Evolutionary conservation across 306 rosid genomes (phyloP).

Genomic region (Castanea mollissima): DNA sequence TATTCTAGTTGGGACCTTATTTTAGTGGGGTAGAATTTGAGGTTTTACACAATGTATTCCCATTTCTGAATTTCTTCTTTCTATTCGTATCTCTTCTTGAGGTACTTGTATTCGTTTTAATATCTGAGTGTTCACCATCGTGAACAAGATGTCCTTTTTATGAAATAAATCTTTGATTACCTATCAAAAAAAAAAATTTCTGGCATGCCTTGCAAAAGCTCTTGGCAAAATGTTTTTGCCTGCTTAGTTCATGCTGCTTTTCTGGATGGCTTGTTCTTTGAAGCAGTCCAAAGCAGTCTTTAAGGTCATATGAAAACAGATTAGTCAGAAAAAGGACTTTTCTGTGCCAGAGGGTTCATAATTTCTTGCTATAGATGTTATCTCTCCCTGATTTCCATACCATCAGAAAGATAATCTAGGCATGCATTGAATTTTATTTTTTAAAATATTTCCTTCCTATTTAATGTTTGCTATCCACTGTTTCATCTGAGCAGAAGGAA

Average conservation of each 20-base stretch:
- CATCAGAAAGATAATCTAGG: conserved; percentile 1
- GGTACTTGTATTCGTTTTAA: no score
- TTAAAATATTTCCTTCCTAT: background rate
- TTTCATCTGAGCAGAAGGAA: conserved; percentile 54
- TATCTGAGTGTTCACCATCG: no score
- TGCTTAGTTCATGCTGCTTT: background rate
- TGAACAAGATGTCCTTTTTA: no score
- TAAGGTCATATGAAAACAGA: conserved; percentile 8
- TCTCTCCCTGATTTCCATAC: conserved; percentile 14
- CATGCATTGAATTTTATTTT: background rate
- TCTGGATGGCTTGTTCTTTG: conserved; percentile 18
- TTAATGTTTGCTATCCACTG: conserved; percentile 12
- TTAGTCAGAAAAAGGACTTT: background rate
- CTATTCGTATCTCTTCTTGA: no score
- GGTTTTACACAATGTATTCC: no score
- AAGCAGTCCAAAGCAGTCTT: conserved; percentile 15
- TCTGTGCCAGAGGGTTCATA: conserved; percentile 1
- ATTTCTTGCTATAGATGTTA: conserved; percentile 11
- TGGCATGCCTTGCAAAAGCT: conserved; percentile 22
- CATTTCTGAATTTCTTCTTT: no score
- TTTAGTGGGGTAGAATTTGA: no score
- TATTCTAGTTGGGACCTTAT: no score
- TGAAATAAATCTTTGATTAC: no score
- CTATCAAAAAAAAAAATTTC: no score
- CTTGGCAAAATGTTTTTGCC: background rate